phyloP scores from a whole-genome alignment of 495 filamentous ascomycete genomes.

The Aspergillus steynii region DNA sequence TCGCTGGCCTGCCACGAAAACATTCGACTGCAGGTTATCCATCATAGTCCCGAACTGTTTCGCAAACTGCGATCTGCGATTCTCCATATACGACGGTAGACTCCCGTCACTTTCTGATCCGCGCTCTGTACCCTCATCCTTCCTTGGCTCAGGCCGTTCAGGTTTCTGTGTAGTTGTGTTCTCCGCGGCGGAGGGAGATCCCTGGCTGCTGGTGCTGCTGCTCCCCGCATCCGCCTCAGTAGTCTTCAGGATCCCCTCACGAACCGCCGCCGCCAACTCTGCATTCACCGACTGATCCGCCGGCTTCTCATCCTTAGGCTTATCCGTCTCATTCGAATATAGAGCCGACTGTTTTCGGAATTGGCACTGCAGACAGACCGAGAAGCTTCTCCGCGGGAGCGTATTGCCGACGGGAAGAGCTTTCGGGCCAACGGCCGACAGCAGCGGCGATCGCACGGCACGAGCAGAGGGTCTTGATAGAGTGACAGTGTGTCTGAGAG shows the following conservation, averaged over 20 bases:
- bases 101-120: conserved; percentile 23
- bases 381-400: conserved; percentile 30
- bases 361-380: conserved; percentile 42
- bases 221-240: conserved; percentile 27
- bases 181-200: conserved; percentile 15
- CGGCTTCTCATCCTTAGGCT: conserved; percentile 22
- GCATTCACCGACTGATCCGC: conserved; percentile 18
- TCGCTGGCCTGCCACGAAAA: conserved; percentile 80
- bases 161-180: conserved; percentile 1
- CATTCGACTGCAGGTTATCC: conserved; percentile 83
- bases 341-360: conserved; percentile 30
- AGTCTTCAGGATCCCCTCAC: conserved; percentile 20
- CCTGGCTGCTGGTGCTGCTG: conserved; percentile 1
- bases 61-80: conserved; percentile 67
- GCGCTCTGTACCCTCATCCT: neutral
- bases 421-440: conserved; percentile 19
- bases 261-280: conserved; percentile 5
- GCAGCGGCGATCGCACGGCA: conserved; percentile 23
- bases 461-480: conserved; percentile 24
- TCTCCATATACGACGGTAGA: conserved; percentile 78
- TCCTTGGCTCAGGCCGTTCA: conserved; percentile 11
- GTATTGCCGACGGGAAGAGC: conserved; percentile 23
- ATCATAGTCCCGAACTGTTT: conserved; percentile 76
- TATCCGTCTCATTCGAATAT: conserved; percentile 29
- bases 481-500: conserved; percentile 32